Evolutionary conservation across 768 basidiomycete species (phyloP).

Genomic region (Chalciporus sphaerocephalus): DNA sequence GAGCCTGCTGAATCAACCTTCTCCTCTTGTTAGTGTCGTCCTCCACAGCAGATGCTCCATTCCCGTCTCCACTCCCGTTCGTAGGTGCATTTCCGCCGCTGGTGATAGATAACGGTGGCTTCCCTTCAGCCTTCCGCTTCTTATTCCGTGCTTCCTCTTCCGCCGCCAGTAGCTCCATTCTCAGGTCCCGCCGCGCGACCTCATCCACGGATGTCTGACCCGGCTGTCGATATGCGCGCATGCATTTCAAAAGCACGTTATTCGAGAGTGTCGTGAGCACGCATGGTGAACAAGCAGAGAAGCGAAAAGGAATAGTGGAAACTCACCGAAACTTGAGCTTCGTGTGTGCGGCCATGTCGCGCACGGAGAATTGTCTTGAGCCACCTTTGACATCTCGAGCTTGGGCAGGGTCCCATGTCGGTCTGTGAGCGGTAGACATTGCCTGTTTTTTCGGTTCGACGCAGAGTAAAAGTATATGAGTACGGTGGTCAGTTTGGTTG

Average conservation of each 20-base stretch:
- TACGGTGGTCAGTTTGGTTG: too few relatives aligned
- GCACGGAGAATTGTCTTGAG: constrained; percentile 87
- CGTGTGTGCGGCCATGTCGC: constrained; percentile 92
- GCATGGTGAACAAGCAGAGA: neutral
- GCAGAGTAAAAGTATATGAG: neutral
- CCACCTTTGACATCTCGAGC: constrained; percentile 89
- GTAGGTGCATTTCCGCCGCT: constrained; percentile 28
- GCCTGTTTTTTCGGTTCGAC: neutral
- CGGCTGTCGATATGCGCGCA: constrained; percentile 63
- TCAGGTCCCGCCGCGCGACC: constrained; percentile 73
- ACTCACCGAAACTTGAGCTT: constrained; percentile 94
- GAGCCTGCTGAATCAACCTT: constrained; percentile 80
- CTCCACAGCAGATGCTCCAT: constrained; percentile 45
- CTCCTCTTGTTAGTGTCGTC: constrained; percentile 72
- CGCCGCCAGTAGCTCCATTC: constrained; percentile 76
- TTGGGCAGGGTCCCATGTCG: constrained; percentile 97
- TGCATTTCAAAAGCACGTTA: too few relatives aligned
- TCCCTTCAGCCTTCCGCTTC: constrained; percentile 89
- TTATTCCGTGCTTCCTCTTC: constrained; percentile 85
- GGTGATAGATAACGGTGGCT: constrained; percentile 36
- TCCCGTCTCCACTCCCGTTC: constrained; percentile 17
- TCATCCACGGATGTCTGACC: constrained; percentile 84
- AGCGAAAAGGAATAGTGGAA: neutral
- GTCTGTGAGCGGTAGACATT: constrained; percentile 91
- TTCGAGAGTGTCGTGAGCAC: neutral